Percentiles rank a stretch among this genome's conserved stretches.
These are phyloP conservation scores for Metarhizium brunneum DNA, from an alignment of 2,329 filamentous ascomycete genomes.

Conservation along the genomic window DNA sequence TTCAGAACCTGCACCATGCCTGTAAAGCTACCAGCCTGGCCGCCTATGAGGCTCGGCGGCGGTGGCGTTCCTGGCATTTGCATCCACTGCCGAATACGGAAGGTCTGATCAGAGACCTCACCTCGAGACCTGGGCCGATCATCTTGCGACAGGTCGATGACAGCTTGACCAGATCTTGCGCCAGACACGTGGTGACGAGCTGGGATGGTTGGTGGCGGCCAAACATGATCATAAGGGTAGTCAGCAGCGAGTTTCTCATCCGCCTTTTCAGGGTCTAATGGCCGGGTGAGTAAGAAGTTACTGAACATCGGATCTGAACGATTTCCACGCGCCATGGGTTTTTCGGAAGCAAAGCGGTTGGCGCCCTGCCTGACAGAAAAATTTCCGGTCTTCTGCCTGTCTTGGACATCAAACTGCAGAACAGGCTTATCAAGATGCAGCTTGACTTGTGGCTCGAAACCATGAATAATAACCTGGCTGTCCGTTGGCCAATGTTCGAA, in stretches of 20 bases:
- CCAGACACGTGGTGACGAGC: conserved; percentile 43
- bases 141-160: conserved; percentile 16
- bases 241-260: conserved; percentile 16
- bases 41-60: conserved; percentile 19
- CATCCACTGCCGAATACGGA: conserved; percentile 70
- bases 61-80: conserved; percentile 41
- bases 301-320: conserved; percentile 46
- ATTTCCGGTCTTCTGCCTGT: conserved; percentile 12
- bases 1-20: conserved; percentile 12
- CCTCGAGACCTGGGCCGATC: conserved; percentile 36
- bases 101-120: conserved; percentile 60
- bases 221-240: conserved; percentile 48
- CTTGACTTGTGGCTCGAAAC: conserved; percentile 60
- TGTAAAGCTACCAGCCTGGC: conserved; percentile 13
- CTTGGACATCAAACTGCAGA: conserved; percentile 39
- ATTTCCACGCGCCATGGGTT: conserved; percentile 41
- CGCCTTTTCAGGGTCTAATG: conserved; percentile 29
- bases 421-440: conserved; percentile 70
- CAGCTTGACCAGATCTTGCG: conserved; percentile 14
- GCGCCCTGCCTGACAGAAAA: conserved; percentile 14
- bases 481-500: conserved; percentile 58
- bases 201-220: conserved; percentile 68
- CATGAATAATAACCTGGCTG: conserved; percentile 56
- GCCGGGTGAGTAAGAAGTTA: conserved; percentile 57
- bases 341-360: conserved; percentile 38